Percentiles rank a stretch among this genome's conserved stretches.
Conservation (phyloP, 2,329 filamentous ascomycete genomes). For the Zasmidium citrigriseum region DNA sequence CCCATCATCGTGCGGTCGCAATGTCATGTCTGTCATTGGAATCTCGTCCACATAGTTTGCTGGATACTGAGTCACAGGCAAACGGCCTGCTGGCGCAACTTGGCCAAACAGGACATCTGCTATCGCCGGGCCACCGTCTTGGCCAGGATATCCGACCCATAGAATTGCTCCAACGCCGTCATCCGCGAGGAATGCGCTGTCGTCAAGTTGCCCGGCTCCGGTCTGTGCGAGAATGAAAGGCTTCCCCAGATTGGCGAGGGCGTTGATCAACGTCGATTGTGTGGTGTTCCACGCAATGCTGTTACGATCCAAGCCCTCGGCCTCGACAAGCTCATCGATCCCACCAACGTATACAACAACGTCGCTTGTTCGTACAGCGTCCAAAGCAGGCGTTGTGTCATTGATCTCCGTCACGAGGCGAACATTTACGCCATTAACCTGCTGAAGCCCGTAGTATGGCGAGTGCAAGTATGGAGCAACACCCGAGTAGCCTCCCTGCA, state of each 20-base stretch:
- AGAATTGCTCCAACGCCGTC: slow-evolving; percentile 43
- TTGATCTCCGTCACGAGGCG: slow-evolving; percentile 21
- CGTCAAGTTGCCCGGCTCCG: slow-evolving; percentile 48
- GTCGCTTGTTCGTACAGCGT: slow-evolving; percentile 21
- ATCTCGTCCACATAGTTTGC: slow-evolving; percentile 39
- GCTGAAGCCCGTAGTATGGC: slow-evolving; percentile 22
- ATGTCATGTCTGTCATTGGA: slow-evolving; percentile 26
- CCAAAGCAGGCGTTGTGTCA: slow-evolving; percentile 14
- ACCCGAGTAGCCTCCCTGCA: slow-evolving; percentile 57
- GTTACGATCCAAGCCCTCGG: slow-evolving; percentile 43
- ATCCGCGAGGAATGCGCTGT: slow-evolving; percentile 40
- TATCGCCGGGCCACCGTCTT: slow-evolving; percentile 45
- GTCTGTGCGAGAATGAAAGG: slow-evolving; percentile 44
- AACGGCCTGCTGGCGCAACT: slow-evolving; percentile 43
- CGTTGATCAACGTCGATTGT: slow-evolving; percentile 42
- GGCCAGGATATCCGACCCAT: slow-evolving; percentile 48
- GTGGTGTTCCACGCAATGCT: slow-evolving; percentile 46
- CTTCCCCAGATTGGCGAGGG: slow-evolving; percentile 40
- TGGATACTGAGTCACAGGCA: slow-evolving; percentile 40
- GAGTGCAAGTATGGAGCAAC: slow-evolving; percentile 22
- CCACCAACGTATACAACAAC: slow-evolving; percentile 27
- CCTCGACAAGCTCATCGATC: slow-evolving; percentile 43
- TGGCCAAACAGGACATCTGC: slow-evolving; percentile 46
- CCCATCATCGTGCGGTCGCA: slow-evolving; percentile 37
- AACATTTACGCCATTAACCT: slow-evolving; percentile 15